A percentile compares a stretch with the other conserved stretches of the same genome.
These are phyloP conservation scores for Lactifluus rugatus DNA, from an alignment of 768 basidiomycete species.

Conservation along the genomic window DNA sequence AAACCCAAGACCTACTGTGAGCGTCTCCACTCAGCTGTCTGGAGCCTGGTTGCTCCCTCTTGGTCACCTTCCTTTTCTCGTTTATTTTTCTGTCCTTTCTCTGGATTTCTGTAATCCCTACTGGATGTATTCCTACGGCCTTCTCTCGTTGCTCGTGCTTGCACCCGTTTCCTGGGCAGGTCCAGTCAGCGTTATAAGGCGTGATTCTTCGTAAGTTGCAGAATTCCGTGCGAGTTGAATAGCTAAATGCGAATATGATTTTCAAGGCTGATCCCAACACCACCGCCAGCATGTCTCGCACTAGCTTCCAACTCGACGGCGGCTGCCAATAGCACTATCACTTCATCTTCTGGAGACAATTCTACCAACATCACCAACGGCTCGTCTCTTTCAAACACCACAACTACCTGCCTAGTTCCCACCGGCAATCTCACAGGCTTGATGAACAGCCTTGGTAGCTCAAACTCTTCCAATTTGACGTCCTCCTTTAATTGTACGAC, in stretches of 20 bases:
- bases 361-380: neutral
- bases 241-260: neutral
- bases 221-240: neutral
- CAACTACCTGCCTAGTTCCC: neutral
- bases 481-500: neutral
- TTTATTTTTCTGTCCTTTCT: conserved; percentile 7
- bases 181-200: conserved; percentile 8
- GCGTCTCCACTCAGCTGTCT: neutral
- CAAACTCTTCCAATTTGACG: neutral
- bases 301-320: neutral
- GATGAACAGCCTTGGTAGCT: neutral
- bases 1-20: neutral
- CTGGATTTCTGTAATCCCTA: neutral
- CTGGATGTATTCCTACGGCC: neutral
- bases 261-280: conserved; percentile 11
- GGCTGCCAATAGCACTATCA: neutral
- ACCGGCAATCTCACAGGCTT: neutral
- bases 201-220: conserved; percentile 10
- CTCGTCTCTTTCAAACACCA: neutral
- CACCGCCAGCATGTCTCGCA: conserved; percentile 9
- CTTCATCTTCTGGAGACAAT: neutral
- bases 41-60: conserved; percentile 19
- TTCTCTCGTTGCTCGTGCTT: conserved; percentile 6
- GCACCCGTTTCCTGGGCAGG: neutral
- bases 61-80: conserved; percentile 3